These are phyloP conservation scores for Torulaspora quercuum DNA, from an alignment of 805 yeast species.

Conservation along the genomic window DNA sequence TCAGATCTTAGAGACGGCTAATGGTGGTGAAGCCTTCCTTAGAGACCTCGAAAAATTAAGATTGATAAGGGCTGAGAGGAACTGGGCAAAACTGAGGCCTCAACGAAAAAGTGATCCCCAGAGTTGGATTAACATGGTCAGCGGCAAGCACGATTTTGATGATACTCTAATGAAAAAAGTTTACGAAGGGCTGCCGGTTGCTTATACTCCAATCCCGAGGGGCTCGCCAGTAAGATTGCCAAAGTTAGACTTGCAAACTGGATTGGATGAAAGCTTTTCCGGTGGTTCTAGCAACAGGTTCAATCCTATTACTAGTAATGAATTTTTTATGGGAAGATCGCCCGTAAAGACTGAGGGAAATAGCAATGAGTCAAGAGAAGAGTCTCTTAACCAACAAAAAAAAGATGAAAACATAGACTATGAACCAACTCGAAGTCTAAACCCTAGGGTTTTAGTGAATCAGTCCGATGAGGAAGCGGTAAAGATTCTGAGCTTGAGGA, in stretches of 20 bases:
- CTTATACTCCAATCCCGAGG: constrained; percentile 12
- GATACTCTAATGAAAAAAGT: constrained; percentile 17
- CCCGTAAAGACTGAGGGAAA: constrained; percentile 1
- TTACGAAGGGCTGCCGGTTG: constrained; percentile 14
- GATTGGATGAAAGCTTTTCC: constrained; percentile 15
- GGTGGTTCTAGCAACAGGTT: constrained; percentile 14
- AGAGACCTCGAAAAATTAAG: constrained; percentile 27
- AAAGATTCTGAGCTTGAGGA: constrained; percentile 5
- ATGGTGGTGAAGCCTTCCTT: constrained; percentile 20
- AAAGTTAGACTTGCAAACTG: constrained; percentile 11
- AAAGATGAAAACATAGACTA: no score
- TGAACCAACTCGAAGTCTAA: no score
- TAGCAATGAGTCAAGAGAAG: constrained; percentile 1
- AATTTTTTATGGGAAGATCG: constrained; percentile 12
- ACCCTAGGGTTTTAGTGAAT: constrained; percentile 8
- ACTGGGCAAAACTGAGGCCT: constrained; percentile 25
- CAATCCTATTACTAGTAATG: constrained; percentile 18
- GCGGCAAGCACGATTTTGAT: constrained; percentile 25
- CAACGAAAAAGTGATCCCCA: constrained; percentile 25
- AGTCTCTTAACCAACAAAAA: no score
- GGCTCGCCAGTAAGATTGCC: constrained; percentile 5
- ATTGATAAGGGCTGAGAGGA: constrained; percentile 25
- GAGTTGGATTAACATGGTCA: constrained; percentile 26
- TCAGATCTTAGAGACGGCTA: constrained; percentile 17
- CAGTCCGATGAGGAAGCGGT: constrained; percentile 3